These are phyloP conservation scores for Trichoderma harzianum DNA, from an alignment of 2,329 filamentous ascomycete genomes.

Conservation along the genomic window DNA sequence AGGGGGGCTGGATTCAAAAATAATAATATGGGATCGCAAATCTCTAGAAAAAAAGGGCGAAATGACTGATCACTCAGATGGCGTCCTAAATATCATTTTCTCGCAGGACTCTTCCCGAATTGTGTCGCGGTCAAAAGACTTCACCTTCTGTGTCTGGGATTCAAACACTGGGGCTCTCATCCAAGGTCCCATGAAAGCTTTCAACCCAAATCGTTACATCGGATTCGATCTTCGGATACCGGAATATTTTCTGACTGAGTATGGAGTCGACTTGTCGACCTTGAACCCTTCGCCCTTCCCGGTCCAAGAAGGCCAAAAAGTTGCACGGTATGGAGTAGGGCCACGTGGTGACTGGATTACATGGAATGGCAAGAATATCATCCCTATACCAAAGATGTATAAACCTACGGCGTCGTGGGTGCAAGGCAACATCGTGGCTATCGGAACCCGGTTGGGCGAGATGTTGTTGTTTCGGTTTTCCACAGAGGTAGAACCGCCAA, in stretches of 20 bases:
- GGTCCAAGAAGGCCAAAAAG: neutral
- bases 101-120: neutral
- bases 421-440: neutral
- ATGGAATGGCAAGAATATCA: neutral
- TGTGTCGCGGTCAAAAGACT: neutral
- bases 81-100: fast-evolving
- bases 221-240: neutral
- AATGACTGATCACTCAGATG: fast-evolving
- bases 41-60: fast-evolving
- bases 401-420: neutral
- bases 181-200: neutral
- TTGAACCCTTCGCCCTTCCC: fast-evolving
- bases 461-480: neutral
- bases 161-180: neutral
- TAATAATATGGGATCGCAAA: neutral
- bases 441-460: neutral
- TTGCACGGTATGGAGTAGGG: neutral
- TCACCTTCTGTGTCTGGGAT: fast-evolving
- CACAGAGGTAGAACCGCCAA: neutral
- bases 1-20: neutral
- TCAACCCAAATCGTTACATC: no score
- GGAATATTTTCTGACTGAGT: neutral
- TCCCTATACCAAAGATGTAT: neutral
- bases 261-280: neutral
- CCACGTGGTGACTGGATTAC: neutral